Base-by-base conservation (phyloP, 192 early-diverging fungal genomes). In the Backusella westeae region DNA sequence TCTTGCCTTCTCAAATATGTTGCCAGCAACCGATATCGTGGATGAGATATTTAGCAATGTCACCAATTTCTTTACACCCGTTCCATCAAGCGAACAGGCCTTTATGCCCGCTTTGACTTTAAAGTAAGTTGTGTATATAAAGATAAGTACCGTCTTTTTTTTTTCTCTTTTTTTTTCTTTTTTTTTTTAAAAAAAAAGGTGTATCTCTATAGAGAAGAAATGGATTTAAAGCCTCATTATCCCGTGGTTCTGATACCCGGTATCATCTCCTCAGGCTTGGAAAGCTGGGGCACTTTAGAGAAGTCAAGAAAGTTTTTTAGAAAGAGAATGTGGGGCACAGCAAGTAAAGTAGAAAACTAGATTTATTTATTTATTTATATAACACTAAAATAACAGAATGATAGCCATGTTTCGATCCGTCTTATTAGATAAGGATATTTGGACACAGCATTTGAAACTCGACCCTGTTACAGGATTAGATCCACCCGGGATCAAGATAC, bases 161-260 rank as follows among this genome's bases (percentile, higher is more conserved):
- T 39, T 63, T 19, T 67, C 0, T 29, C 0, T 29, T 29, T 29
- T 29, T 29, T 29, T 29, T 29, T n/a, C n/a, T 1, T 29, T 29
- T 29, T 29, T 29, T 29, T 29, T 29, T 29, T 29, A 0, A 42
- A 26, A 32, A 32, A 32, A 3, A 32, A 3, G 32, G 32, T 19
- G 19, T 23, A 66, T 34, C 0, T 7, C 19, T 23, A 56, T 44
- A 72, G 83, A 74, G 52, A 88, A 67, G 35, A 85, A 78, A 63
- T 89, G 81, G 53, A 76, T 70, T 71, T 82, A 12, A 72, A 78
- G 35, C 72, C 78, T 10, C 78, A 72, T 65, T 86, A 84, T 71
- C 90, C 91, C 63, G 93, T 97, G 0, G 87, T 95, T 0, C 76
- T 97, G 70, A 92, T 97, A 14, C 96, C 95, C 0, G 96, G 96